Evolutionary conservation across 169 alveolate species (phyloP).

Genomic region (Besnoitia besnoiti): DNA sequence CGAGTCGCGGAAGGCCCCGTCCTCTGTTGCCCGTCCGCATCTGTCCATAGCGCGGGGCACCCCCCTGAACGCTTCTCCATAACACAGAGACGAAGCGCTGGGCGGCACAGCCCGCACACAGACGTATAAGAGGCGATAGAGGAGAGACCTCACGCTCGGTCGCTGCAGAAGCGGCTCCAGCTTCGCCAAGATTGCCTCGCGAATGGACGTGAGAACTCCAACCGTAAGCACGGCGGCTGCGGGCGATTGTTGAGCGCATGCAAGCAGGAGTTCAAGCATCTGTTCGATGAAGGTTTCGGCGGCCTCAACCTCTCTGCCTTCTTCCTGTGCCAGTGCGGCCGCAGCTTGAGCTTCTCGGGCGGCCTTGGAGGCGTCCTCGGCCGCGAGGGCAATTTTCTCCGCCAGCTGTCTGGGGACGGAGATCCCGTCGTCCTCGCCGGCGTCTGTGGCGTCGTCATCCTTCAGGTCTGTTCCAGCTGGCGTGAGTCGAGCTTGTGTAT

Average conservation of each 20-base stretch:
- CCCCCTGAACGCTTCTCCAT: neutral
- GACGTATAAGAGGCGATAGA: neutral
- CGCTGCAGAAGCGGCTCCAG: neutral
- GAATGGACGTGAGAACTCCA: neutral
- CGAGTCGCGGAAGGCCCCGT: too few relatives aligned
- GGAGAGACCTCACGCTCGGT: neutral
- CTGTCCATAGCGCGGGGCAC: neutral
- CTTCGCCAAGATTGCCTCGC: neutral
- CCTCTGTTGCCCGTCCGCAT: too few relatives aligned
- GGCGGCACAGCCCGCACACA: conserved; percentile 23
- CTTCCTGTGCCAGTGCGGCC: neutral
- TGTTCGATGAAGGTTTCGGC: neutral
- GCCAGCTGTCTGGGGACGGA: neutral
- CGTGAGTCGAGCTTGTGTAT: neutral
- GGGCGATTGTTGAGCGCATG: neutral
- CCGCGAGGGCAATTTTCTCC: neutral
- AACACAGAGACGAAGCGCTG: neutral
- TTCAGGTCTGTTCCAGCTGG: neutral
- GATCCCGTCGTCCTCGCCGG: neutral
- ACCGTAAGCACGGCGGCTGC: conserved; percentile 20
- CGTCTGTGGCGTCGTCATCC: neutral
- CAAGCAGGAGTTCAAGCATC: neutral
- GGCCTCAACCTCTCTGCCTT: neutral
- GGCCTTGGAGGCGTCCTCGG: neutral
- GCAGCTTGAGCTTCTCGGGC: neutral